Conservation (phyloP, 192 early-diverging fungal genomes). For the Geranomyces variabilis region DNA sequence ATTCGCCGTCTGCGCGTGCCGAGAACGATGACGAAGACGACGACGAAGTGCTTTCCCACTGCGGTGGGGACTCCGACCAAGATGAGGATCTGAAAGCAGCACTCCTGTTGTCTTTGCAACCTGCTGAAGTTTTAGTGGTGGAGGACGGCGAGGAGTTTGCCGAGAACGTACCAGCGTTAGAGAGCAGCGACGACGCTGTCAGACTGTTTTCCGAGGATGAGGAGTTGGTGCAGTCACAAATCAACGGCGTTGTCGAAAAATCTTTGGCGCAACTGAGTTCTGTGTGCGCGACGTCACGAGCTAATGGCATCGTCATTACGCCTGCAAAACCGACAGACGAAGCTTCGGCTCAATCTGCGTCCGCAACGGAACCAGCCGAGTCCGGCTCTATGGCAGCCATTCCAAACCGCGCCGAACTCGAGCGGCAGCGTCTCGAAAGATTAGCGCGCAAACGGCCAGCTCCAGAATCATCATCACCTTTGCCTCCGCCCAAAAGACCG, state of each 20-base stretch:
- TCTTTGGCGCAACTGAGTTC: not conserved
- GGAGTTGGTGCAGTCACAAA: not conserved
- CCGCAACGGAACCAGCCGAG: too few species aligned
- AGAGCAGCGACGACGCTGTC: not conserved
- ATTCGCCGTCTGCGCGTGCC: not conserved
- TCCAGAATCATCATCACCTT: not conserved
- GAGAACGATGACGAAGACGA: not conserved
- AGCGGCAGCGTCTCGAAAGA: slow-evolving; percentile 5
- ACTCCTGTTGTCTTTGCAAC: too few species aligned
- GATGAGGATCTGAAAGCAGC: not conserved
- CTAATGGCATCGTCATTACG: too few species aligned
- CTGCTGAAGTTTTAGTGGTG: not conserved
- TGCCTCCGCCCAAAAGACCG: not conserved
- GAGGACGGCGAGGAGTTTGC: not conserved
- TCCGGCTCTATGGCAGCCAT: not conserved
- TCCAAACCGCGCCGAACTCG: slow-evolving; percentile 10
- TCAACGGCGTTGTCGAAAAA: not conserved
- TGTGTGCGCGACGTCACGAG: not conserved
- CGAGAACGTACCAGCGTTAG: not conserved
- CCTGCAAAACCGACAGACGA: too few species aligned
- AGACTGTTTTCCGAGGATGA: not conserved
- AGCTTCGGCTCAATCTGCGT: too few species aligned
- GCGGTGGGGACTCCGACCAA: not conserved
- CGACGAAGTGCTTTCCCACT: not conserved
- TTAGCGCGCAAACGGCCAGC: not conserved